Evolutionary conservation across 768 basidiomycete species (phyloP), one percentile per base, ranked within the genome.

Genomic region (Termitomyces sp.): DNA sequence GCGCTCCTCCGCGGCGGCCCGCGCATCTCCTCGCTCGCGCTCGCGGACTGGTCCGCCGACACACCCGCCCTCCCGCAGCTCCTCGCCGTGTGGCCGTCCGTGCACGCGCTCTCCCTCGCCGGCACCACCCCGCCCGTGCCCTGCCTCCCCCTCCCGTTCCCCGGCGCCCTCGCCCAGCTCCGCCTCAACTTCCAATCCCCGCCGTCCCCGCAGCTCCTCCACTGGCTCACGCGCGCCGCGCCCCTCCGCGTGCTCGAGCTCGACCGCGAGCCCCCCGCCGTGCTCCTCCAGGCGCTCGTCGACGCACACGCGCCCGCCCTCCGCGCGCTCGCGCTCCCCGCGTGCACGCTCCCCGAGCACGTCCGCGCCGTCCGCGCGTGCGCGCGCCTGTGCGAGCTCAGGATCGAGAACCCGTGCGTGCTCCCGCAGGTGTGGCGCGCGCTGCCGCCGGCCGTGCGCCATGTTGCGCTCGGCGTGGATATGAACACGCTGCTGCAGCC

Each of bases 41-140:
- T 90, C 64, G 81, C 78, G 66, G 90, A 90, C 66, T 89, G 86
- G 86, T 84, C 88, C 12, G 80, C 84, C 60, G 83, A 86, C 65
- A 70, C 77, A 51, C 70, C 80, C 41, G 72, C 79, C 16, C 71
- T 89, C 52, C 71, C 76, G 48, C 84, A 87, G 68, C 78, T 90
- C 41, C 80, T 90, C 60, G 77, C 81, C 52, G 72, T 85, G 55
- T 89, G 84, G 81, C 78, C 86, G 2, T 73, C 77, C 16, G 70
- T 90, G 55, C 73, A 72, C 54, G 77, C 79, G 22, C 79, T 90
- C 34, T 74, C 78, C 51, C 75, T 87, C 42, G 78, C 80, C 57
- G 87, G 86, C 33, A 81, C 80, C n/a, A n/a, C 41, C n/a, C 72
- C 75, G 5, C 84, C 86, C 8, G 73, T 76, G 56, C 76, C 77